Evolutionary conservation across 2,329 filamentous ascomycete species (phyloP), one percentile per base, ranked within the genome.

Genomic region (Pseudogymnoascus sp.): DNA sequence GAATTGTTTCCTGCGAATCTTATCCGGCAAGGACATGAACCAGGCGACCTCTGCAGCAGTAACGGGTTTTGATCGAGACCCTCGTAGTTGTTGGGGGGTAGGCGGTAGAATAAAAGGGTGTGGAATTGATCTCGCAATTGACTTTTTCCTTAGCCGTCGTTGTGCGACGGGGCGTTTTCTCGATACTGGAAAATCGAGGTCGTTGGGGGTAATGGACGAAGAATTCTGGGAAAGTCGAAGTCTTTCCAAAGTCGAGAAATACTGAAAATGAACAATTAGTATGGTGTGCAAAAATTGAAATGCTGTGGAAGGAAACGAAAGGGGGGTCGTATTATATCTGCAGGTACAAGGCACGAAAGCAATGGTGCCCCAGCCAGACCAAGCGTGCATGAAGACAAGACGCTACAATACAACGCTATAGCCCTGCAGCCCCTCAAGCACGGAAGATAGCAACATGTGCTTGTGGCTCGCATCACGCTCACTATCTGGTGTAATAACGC

Each of bases 171-270:
- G 16, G 14, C 33, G 57, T 36, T 39, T 36, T 58, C 57, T 33
- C 7, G 57, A 58, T 4, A 39, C 57, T 4, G 57, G 33, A 67
- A 57, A 66, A 47, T 58, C 67, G 66, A 60, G 64, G 57, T 67
- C 65, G 65, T 70, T 61, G 63, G 68, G 62, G 62, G 71, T 67
- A 57, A 72, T 67, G 41, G 70, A 67, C 57, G 71, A 73, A 47
- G 75, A 73, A 58, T 74, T 75, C 67, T 85, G 84, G 58, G 81
- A 82, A 71, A 90, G 84, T 67, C 84, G 83, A 62, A 89, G 79
- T 62, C 87, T 82, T 74, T 91, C 88, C 65, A 88, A 79, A 6
- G 84, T 86, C 33, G 87, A 89, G 75, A 90, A 90, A 75, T 88
- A 90, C 83, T 90, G 72, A 39, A 63, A 59, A 59, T 62, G 58